Evolutionary conservation across 768 basidiomycete species (phyloP), one percentile per base, ranked within the genome.

Genomic region (Pulveroboletus sp.): DNA sequence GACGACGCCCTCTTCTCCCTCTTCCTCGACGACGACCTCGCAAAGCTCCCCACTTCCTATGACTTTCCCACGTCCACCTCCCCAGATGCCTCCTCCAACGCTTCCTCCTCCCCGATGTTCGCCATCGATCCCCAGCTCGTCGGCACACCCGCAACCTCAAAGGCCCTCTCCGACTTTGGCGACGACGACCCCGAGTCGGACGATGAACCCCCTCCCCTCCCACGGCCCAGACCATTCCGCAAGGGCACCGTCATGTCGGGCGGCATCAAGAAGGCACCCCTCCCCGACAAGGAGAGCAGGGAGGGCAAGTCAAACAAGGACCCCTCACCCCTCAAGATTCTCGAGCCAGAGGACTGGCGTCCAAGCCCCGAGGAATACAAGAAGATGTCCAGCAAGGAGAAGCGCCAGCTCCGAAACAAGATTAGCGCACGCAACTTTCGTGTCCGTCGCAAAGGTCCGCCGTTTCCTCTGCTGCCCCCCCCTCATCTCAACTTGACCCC

Each of bases 401-500:
- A 98, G 70, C 74, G 96, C 8, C 95, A 98, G 68, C 73, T 98
- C 38, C 69, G 95, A 44, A 99, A 99, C 74, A 99, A 99, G 83
- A 93, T 97, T 59, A 87, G 84, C 57, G 95, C 95, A 0, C 74
- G 94, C 47, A 96, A 95, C 66, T 97, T 97, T 71, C 78, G 95
- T n/a, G 89, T 93, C 27, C 74, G 95, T 33, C 76, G 93, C 67
- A 98, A 97, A 75, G 94, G 91, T 89, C 27, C 41, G 69, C 64
- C 5, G 2, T 8, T 8, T 4, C 26, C 18, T n/a, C 8, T 2
- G 2, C 14, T 27, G 1, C 39, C 3, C 15, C 6, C 9, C 7
- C 7, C 2, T 9, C 15, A 4, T 38, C 43, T 58, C 21, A 5
- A 28, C 27, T 28, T 28, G 27, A 28, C 51, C 8, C 39, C 9